Conservation (phyloP, 2,329 filamentous ascomycete species). For the Elsinoe arachidis region DNA sequence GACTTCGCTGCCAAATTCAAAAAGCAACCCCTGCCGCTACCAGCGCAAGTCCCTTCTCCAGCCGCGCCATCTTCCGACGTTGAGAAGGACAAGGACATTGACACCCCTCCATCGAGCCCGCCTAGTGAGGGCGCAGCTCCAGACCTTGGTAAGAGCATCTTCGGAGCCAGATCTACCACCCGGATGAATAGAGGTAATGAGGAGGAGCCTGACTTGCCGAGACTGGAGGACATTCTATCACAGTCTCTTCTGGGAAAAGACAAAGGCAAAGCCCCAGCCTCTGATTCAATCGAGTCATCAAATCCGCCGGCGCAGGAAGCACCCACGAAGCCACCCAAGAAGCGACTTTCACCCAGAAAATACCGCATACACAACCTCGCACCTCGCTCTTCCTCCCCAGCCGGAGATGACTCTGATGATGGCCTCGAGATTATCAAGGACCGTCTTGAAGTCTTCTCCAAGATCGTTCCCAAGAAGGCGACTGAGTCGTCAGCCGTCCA, state of each 20-base stretch:
- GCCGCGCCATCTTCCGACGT: slow-evolving; percentile 56
- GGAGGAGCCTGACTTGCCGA: slow-evolving; percentile 32
- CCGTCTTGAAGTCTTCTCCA: slow-evolving; percentile 27
- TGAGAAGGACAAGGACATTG: slow-evolving; percentile 28
- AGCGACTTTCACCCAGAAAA: neutral
- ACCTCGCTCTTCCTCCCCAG: neutral
- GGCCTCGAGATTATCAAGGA: slow-evolving; percentile 56
- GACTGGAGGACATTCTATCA: slow-evolving; percentile 30
- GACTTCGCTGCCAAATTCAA: slow-evolving; percentile 80
- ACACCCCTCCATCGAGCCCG: slow-evolving; percentile 39
- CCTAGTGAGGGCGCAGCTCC: slow-evolving; percentile 19
- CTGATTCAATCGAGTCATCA: neutral
- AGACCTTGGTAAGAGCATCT: slow-evolving; percentile 12
- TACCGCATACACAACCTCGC: slow-evolving; percentile 10
- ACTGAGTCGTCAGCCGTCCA: slow-evolving; percentile 27
- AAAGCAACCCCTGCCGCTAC: slow-evolving; percentile 29
- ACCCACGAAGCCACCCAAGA: neutral
- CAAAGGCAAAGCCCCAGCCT: slow-evolving; percentile 17
- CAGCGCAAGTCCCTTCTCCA: slow-evolving; percentile 34
- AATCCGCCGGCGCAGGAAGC: neutral
- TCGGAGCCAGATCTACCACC: neutral
- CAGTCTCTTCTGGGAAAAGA: slow-evolving; percentile 19
- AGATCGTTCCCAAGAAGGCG: slow-evolving; percentile 26
- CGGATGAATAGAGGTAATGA: slow-evolving; percentile 17
- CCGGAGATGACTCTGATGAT: slow-evolving; percentile 35